Conservation (phyloP, 2,329 filamentous ascomycete genomes). For the Beauveria sp. region DNA sequence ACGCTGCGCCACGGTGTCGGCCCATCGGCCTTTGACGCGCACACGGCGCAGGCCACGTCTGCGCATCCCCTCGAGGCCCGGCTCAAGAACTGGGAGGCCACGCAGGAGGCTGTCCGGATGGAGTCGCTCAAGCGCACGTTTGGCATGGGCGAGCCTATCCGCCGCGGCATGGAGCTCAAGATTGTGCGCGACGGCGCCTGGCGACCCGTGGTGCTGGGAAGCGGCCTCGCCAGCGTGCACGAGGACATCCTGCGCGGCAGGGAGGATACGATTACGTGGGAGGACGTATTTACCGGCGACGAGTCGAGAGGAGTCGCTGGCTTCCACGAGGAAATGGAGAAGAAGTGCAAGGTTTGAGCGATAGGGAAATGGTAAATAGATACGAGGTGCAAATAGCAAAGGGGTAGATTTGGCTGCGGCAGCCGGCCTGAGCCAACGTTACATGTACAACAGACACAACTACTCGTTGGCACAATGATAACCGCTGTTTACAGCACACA, state of each 20-base stretch:
- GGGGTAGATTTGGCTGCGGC: neutral
- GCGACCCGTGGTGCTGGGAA: constrained; percentile 63
- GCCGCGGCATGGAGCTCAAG: constrained; percentile 91
- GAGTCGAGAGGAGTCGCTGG: constrained; percentile 63
- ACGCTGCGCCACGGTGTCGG: constrained; percentile 79
- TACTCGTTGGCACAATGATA: neutral
- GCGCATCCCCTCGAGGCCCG: constrained; percentile 88
- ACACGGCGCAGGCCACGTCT: constrained; percentile 32
- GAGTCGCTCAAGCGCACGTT: constrained; percentile 78
- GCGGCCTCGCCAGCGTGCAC: constrained; percentile 59
- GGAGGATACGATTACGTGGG: constrained; percentile 77
- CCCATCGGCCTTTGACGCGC: constrained; percentile 46
- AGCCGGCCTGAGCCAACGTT: neutral
- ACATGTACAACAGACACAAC: constrained; percentile 5
- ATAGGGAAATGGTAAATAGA: neutral
- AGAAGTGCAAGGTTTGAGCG: constrained; percentile 65
- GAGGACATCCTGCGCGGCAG: constrained; percentile 80
- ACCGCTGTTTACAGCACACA: neutral
- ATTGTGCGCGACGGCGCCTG: constrained; percentile 75
- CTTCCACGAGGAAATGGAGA: constrained; percentile 92
- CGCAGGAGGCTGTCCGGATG: constrained; percentile 84
- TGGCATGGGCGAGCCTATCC: constrained; percentile 86
- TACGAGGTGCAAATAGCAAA: neutral
- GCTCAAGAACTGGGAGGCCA: constrained; percentile 81
- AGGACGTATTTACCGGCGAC: constrained; percentile 83